Conservation (phyloP, 495 filamentous ascomycete genomes). For the Sordaria brevicollis region DNA sequence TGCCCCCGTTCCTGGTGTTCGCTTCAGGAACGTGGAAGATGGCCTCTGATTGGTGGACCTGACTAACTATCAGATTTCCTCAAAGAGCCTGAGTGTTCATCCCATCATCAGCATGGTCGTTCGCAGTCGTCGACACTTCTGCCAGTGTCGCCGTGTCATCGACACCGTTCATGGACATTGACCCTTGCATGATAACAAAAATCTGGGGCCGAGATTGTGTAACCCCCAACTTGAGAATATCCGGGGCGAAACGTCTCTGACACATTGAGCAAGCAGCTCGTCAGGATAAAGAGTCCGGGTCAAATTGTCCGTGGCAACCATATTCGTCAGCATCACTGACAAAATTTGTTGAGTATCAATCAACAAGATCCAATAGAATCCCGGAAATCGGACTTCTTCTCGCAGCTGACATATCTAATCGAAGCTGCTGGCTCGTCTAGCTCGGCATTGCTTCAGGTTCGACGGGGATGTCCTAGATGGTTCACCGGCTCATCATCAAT, state of each 20-base stretch:
- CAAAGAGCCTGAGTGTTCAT: not conserved
- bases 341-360: not conserved
- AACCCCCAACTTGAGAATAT: not conserved
- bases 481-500: not conserved
- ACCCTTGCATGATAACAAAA: not conserved
- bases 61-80: not conserved
- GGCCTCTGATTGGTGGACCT: not conserved
- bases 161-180: too few relatives aligned
- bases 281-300: not conserved
- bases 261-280: not conserved
- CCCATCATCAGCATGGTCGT: not conserved
- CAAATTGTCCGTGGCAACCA: not conserved
- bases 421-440: too few relatives aligned
- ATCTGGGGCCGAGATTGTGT: not conserved
- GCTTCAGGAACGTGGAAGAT: not conserved
- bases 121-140: not conserved
- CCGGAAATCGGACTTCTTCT: not conserved
- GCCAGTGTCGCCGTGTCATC: not conserved
- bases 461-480: not conserved
- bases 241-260: not conserved
- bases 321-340: not conserved
- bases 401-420: too few relatives aligned
- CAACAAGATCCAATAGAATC: not conserved
- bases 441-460: not conserved
- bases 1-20: not conserved